phyloP scores from a whole-genome alignment of 257 asterid genomes.

The Penstemon davidsonii region DNA sequence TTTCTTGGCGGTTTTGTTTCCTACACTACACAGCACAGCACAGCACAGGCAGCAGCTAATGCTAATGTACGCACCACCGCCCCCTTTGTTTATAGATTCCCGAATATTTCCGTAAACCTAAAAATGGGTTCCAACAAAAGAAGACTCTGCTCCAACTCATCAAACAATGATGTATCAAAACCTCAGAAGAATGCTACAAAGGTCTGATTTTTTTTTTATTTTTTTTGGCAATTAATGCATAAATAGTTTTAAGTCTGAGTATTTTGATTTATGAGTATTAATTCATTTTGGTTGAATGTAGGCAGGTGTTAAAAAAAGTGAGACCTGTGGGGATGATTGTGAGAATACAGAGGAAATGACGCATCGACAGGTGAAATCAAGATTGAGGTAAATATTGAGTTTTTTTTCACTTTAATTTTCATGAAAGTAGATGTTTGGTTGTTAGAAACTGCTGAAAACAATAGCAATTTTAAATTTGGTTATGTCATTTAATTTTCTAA shows the following conservation, averaged over 20 bases:
- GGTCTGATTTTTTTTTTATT: slow-evolving; percentile 19
- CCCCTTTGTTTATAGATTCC: slow-evolving; percentile 21
- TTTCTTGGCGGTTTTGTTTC: slow-evolving; percentile 20
- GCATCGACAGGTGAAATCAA: slow-evolving; percentile 65
- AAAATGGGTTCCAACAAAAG: slow-evolving; percentile 46
- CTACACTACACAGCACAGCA: background rate
- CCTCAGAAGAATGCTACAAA: slow-evolving; percentile 30
- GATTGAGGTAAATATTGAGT: slow-evolving; percentile 63
- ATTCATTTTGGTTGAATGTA: slow-evolving; percentile 30
- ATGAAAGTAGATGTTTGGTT: background rate
- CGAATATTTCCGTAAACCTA: slow-evolving; percentile 34
- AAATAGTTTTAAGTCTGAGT: too few species aligned
- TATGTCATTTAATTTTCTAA: background rate
- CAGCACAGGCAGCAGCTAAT: background rate
- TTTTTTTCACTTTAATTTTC: background rate
- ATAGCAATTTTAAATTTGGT: background rate
- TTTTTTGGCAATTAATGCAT: background rate
- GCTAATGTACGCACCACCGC: slow-evolving; percentile 30
- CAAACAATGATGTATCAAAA: slow-evolving; percentile 27
- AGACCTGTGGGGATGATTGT: slow-evolving; percentile 43
- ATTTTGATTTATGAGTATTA: background rate
- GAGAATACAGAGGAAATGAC: slow-evolving; percentile 57
- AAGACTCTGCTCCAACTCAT: slow-evolving; percentile 36
- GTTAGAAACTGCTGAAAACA: background rate
- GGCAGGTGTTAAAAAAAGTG: slow-evolving; percentile 35